A percentile compares a stretch with the other conserved stretches of the same genome.
phyloP scores from a whole-genome alignment of 2,329 filamentous ascomycete genomes.

The Botrytis pseudocinerea region DNA sequence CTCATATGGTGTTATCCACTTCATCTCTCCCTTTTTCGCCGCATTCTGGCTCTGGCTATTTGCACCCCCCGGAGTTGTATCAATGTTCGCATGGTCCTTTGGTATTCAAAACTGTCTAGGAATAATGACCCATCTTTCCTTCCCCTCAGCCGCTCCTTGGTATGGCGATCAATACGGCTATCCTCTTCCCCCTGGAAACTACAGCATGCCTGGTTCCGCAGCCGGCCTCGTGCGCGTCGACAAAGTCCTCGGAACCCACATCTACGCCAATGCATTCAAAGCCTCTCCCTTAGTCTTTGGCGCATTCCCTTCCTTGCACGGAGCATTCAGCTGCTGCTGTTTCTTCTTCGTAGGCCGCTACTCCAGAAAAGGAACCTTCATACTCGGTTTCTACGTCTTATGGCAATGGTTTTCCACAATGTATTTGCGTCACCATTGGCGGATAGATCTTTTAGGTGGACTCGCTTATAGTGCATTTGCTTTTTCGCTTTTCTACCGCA shows the following conservation, averaged over 20 bases:
- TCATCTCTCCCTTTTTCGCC: conserved; percentile 77
- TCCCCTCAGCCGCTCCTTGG: conserved; percentile 93
- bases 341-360: conserved; percentile 67
- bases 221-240: conserved; percentile 87
- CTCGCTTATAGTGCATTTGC: conserved; percentile 73
- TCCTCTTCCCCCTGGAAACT: conserved; percentile 77
- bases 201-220: conserved; percentile 84
- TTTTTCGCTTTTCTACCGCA: conserved; percentile 55
- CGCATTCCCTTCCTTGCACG: conserved; percentile 88
- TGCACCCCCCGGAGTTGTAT: conserved; percentile 77
- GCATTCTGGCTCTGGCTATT: conserved; percentile 82
- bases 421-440: conserved; percentile 95
- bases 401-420: conserved; percentile 99
- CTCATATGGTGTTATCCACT: conserved; percentile 91
- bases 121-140: conserved; percentile 81
- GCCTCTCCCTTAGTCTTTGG: conserved; percentile 89
- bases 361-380: conserved; percentile 64
- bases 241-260: conserved; percentile 79
- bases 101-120: conserved; percentile 90
- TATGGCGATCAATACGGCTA: conserved; percentile 86
- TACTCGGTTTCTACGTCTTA: conserved; percentile 67
- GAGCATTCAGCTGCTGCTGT: conserved; percentile 89
- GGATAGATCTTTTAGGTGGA: conserved; percentile 84
- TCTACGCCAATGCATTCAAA: conserved; percentile 89
- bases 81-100: conserved; percentile 81